Conservation (phyloP, 441 rosid species). For the Erodium moschatum region DNA sequence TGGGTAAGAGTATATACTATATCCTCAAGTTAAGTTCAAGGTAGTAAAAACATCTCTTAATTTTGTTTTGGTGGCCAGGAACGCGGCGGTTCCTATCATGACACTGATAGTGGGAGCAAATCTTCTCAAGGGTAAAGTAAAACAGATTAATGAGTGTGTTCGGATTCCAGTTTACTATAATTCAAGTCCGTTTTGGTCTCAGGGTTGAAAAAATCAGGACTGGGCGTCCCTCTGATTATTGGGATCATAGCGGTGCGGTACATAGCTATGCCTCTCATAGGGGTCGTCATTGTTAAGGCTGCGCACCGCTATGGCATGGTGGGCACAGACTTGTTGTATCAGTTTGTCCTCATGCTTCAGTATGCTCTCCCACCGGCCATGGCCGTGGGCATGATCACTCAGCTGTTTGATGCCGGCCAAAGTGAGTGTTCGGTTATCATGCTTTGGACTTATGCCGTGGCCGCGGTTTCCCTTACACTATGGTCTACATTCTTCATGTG, state of each 20-base stretch:
- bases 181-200: background rate
- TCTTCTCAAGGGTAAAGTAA: constrained; percentile 48
- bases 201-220: constrained; percentile 26
- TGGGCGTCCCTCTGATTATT: constrained; percentile 6
- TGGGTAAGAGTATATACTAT: constrained; percentile 20
- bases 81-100: constrained; percentile 59
- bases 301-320: constrained; percentile 25
- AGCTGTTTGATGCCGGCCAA: constrained; percentile 24
- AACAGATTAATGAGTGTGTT: no score
- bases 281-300: constrained; percentile 25
- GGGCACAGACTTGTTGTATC: constrained; percentile 28
- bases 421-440: constrained; percentile 31
- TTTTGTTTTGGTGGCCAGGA: constrained; percentile 25
- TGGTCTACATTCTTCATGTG: constrained; percentile 38
- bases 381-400: constrained; percentile 25
- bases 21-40: no score
- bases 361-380: constrained; percentile 31
- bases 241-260: constrained; percentile 26
- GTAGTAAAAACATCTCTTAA: background rate
- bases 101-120: constrained; percentile 70
- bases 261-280: constrained; percentile 23
- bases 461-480: constrained; percentile 29
- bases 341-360: constrained; percentile 31
- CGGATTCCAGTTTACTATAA: no score
- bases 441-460: constrained; percentile 34